Conservation (phyloP, 1,284 basidiomycete species). For the Vanrija sp. region DNA sequence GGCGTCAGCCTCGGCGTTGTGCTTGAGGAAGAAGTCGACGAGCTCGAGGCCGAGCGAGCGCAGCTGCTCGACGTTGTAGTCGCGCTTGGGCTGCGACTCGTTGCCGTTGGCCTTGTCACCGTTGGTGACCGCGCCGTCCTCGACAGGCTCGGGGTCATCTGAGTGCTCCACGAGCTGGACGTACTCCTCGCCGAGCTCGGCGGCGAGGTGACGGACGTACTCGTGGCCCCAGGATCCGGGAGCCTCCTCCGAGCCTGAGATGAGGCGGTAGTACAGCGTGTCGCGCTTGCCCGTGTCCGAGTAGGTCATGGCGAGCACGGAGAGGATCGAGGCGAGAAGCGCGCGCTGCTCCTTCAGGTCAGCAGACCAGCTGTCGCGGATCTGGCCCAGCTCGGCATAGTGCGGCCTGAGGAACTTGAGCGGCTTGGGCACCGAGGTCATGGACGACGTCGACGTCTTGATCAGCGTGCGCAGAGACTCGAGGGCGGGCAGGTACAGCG, state of each 20-base stretch:
- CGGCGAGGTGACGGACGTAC: constrained; percentile 94
- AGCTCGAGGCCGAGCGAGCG: constrained; percentile 76
- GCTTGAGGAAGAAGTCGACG: constrained; percentile 83
- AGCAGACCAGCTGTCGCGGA: constrained; percentile 72
- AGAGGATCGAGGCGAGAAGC: constrained; percentile 96
- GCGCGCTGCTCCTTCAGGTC: constrained; percentile 71
- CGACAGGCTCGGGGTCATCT: constrained; percentile 50
- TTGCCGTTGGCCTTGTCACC: constrained; percentile 7
- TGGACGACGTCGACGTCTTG: constrained; percentile 93
- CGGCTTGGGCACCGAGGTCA: constrained; percentile 99
- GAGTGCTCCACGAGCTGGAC: constrained; percentile 36
- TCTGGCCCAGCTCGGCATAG: constrained; percentile 78
- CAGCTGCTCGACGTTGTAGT: constrained; percentile 58
- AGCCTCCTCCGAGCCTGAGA: constrained; percentile 75
- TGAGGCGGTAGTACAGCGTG: constrained; percentile 84
- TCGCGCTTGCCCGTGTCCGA: constrained; percentile 94
- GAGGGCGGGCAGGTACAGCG: constrained; percentile 82
- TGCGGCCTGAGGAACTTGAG: constrained; percentile 96
- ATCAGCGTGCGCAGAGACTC: constrained; percentile 93
- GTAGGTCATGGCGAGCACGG: constrained; percentile 99
- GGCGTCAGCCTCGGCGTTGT: constrained; percentile 98
- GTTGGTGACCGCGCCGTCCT: constrained; percentile 32
- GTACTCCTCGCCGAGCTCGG: constrained; percentile 95
- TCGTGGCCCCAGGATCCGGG: constrained; percentile 98
- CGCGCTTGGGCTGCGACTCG: constrained; percentile 11